A percentile compares a stretch with the other conserved stretches of the same genome.
phyloP scores from a whole-genome alignment of 2,329 filamentous ascomycete species.

The Lizonia empirigonia region DNA sequence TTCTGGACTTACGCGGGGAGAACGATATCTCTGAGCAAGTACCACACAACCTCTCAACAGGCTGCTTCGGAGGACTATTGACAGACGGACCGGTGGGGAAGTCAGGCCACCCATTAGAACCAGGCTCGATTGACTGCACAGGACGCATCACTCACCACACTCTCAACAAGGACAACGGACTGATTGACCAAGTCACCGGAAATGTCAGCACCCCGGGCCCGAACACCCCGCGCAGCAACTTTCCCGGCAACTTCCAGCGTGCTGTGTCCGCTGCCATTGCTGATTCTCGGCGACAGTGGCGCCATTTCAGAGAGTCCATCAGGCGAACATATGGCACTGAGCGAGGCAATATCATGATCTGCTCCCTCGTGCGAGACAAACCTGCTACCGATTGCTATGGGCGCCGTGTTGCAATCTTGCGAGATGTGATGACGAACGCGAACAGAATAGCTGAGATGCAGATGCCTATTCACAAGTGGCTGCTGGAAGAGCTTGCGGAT shows the following conservation, averaged over 20 bases:
- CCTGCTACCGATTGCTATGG: constrained; percentile 31
- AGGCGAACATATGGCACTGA: constrained; percentile 29
- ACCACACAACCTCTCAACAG: constrained; percentile 28
- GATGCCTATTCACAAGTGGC: constrained; percentile 27
- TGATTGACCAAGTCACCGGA: constrained; percentile 27
- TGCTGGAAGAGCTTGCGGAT: constrained; percentile 27
- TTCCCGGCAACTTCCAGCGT: constrained; percentile 29
- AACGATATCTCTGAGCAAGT: constrained; percentile 31
- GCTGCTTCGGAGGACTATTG: constrained; percentile 32
- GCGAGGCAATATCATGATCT: constrained; percentile 34
- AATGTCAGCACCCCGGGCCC: constrained; percentile 25
- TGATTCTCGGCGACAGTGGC: constrained; percentile 30
- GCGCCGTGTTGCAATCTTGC: constrained; percentile 25
- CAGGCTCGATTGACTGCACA: constrained; percentile 32
- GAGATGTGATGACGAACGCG: constrained; percentile 18
- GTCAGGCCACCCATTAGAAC: constrained; percentile 31
- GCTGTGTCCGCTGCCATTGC: constrained; percentile 28
- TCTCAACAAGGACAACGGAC: constrained; percentile 34
- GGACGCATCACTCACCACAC: constrained; percentile 34
- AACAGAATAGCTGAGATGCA: constrained; percentile 31
- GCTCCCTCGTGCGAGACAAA: constrained; percentile 30
- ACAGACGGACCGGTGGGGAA: constrained; percentile 31
- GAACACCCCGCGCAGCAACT: constrained; percentile 30
- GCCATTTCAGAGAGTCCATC: constrained; percentile 32
- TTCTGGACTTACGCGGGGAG: constrained; percentile 32